Conservation (phyloP, 495 filamentous ascomycete species). For the Neurospora sp. region DNA sequence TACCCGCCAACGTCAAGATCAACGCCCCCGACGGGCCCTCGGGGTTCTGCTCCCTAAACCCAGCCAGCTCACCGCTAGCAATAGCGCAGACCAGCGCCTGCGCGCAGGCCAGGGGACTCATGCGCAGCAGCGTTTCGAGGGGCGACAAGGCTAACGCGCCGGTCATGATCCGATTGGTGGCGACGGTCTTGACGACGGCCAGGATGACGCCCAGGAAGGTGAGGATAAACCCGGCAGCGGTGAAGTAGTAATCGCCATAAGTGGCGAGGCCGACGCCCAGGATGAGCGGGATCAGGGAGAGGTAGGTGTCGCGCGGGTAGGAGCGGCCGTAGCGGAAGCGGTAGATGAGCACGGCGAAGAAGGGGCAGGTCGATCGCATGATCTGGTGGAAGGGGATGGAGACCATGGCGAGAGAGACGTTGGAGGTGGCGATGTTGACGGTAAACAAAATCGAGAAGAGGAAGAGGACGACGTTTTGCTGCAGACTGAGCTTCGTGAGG, state of each 20-base stretch:
- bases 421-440: conserved; percentile 49
- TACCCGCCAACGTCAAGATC: conserved; percentile 26
- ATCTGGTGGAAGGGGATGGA: conserved; percentile 51
- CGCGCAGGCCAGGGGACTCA: conserved; percentile 43
- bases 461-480: conserved; percentile 36
- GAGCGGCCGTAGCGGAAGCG: conserved; percentile 34
- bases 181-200: conserved; percentile 46
- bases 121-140: conserved; percentile 43
- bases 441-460: conserved; percentile 48
- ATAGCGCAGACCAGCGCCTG: conserved; percentile 41
- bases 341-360: conserved; percentile 47
- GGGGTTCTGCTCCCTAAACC: conserved; percentile 10
- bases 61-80: conserved; percentile 34
- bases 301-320: conserved; percentile 41
- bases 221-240: conserved; percentile 38
- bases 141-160: conserved; percentile 38
- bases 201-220: conserved; percentile 45
- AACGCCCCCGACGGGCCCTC: conserved; percentile 8
- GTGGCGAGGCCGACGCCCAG: conserved; percentile 47
- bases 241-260: conserved; percentile 49
- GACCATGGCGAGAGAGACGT: conserved; percentile 44
- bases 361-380: conserved; percentile 44
- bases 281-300: conserved; percentile 45
- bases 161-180: conserved; percentile 47
- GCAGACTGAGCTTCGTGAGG: conserved; percentile 30